phyloP scores from a whole-genome alignment of 2,329 filamentous ascomycete species.

The Purpureocillium takamizusanense region DNA sequence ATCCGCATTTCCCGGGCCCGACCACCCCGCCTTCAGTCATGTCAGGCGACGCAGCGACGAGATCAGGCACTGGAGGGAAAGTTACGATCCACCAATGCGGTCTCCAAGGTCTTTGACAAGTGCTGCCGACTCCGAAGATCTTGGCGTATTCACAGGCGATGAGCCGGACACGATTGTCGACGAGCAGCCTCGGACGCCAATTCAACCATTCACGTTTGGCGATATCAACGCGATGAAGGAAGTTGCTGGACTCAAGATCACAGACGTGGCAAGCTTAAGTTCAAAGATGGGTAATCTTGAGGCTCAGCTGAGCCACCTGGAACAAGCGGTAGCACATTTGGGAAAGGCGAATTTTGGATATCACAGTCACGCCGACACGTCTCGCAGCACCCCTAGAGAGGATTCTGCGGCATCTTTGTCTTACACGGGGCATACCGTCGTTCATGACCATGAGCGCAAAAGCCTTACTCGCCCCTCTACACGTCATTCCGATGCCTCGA shows the following conservation, averaged over 20 bases:
- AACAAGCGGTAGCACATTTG: slow-evolving; percentile 41
- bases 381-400: neutral
- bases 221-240: slow-evolving; percentile 34
- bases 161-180: slow-evolving; percentile 19
- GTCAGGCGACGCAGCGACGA: slow-evolving; percentile 50
- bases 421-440: too few species aligned
- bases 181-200: slow-evolving; percentile 27
- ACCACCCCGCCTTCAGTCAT: slow-evolving; percentile 18
- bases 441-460: neutral
- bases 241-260: slow-evolving; percentile 48
- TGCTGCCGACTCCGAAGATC: slow-evolving; percentile 26
- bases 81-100: slow-evolving; percentile 41
- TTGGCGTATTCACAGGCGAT: slow-evolving; percentile 18
- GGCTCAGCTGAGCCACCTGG: slow-evolving; percentile 40
- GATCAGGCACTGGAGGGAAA: slow-evolving; percentile 55
- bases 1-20: slow-evolving; percentile 39
- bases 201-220: slow-evolving; percentile 47
- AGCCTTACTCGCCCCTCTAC: slow-evolving; percentile 19
- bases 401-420: too few species aligned
- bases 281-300: slow-evolving; percentile 44
- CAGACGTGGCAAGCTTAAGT: slow-evolving; percentile 44
- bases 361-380: slow-evolving; percentile 8
- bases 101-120: slow-evolving; percentile 44
- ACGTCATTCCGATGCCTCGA: slow-evolving; percentile 30
- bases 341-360: slow-evolving; percentile 36